Evolutionary conservation across 768 basidiomycete genomes (phyloP), one percentile per base, ranked within the genome.

Genomic region (Sarcodon sp.): DNA sequence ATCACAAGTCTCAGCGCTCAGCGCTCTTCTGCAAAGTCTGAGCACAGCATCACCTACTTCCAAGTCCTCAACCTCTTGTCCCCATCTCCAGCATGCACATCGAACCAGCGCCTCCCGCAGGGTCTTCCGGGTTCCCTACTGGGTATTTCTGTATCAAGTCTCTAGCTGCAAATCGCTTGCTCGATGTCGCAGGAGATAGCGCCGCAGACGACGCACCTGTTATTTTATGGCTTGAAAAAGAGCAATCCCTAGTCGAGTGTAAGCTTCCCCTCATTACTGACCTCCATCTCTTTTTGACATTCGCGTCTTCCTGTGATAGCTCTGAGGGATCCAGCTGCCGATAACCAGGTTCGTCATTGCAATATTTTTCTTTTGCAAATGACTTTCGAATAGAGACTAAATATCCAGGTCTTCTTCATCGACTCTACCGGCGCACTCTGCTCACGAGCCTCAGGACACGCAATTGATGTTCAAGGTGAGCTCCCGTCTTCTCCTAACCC

Each of bases 181-280:
- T 83, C 35, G 83, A 87, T 56, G 76, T 87, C 4, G 60, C 65
- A 31, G 55, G 55, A 33, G 76, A 78, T 51, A 62, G 63, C 8
- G 66, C 70, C 6, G 76, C 77, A 49, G 83, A 87, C 61, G 77
- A 78, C 4, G 69, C 77, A 0, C 73, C 76, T 46, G 57, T 87
- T 47, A 66, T 78, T 44, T 66, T 90, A 5, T 89, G 75, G 74
- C 74, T 77, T 3, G 79, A 79, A 62, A 87, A 77, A 51, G 88
- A 90, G 53, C 76, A 64, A 9, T 85, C 83, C 3, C 66, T 87
- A 4, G 87, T 90, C 1, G 87, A 90, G 70, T 71, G 87, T 86
- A 44, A 61, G 60, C 36, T 18, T 21, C 13, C 31, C 39, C 5
- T 15, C 11, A 31, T 10, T 46, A 7, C 45, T 27, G 39, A 41